Evolutionary conservation across 2,329 filamentous ascomycete species (phyloP).

Genomic region (Arthrobotrys sphaeroides): DNA sequence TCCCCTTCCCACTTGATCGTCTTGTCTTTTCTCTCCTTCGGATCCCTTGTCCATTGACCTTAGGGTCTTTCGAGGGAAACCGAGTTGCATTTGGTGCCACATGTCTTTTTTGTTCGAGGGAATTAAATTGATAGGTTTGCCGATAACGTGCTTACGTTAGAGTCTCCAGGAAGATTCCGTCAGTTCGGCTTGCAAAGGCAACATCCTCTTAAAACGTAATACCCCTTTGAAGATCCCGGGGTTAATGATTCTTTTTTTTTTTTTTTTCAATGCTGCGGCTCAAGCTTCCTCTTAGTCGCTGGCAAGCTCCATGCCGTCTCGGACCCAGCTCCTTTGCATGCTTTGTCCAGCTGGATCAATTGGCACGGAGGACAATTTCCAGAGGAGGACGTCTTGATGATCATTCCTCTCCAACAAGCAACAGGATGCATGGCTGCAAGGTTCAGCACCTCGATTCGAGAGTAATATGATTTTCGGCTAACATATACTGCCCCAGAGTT

Average conservation of each 20-base stretch:
- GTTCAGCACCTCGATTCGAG: slow-evolving; percentile 19
- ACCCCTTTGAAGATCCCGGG: slow-evolving; percentile 7
- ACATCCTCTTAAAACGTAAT: slow-evolving; percentile 17
- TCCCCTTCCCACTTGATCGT: slow-evolving; percentile 13
- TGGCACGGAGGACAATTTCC: background rate
- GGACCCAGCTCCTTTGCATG: background rate
- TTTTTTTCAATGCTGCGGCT: slow-evolving; percentile 30
- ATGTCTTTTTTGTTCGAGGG: slow-evolving; percentile 28
- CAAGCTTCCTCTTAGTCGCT: slow-evolving; percentile 40
- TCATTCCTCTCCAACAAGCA: slow-evolving; percentile 12
- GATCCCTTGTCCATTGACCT: slow-evolving; percentile 17
- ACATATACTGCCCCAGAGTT: background rate
- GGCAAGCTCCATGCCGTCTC: slow-evolving; percentile 11
- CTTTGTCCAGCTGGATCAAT: no score
- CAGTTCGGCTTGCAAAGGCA: slow-evolving; percentile 45
- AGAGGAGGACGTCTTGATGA: slow-evolving; percentile 6
- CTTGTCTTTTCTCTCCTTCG: slow-evolving; percentile 14
- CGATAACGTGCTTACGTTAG: slow-evolving; percentile 37
- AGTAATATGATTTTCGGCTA: slow-evolving; percentile 4
- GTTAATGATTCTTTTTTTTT: no score
- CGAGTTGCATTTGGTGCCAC: slow-evolving; percentile 30
- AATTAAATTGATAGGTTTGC: slow-evolving; percentile 15
- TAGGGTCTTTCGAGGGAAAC: background rate
- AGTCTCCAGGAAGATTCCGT: slow-evolving; percentile 24
- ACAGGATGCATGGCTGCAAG: slow-evolving; percentile 17